Evolutionary conservation across 169 alveolate genomes (phyloP).

Genomic region (Eimeria zaria): DNA sequence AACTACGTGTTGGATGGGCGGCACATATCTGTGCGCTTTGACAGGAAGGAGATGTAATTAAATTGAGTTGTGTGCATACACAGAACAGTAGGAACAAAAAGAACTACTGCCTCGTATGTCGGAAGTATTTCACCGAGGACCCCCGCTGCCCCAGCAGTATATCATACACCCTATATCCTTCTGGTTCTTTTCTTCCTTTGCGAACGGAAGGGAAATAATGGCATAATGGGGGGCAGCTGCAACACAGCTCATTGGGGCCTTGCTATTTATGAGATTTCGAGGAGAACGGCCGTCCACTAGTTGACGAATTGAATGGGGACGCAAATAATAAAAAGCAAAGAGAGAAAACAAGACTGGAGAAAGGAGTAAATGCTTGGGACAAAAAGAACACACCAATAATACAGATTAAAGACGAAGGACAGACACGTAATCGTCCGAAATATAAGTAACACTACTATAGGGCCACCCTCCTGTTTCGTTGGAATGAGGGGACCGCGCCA

Average conservation of each 20-base stretch:
- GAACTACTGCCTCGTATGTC: conserved; percentile 11
- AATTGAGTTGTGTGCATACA: conserved; percentile 23
- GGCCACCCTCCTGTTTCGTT: conserved; percentile 48
- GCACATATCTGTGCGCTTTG: conserved; percentile 85
- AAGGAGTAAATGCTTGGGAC: background rate
- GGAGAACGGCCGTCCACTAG: conserved; percentile 49
- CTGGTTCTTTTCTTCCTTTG: conserved; percentile 1
- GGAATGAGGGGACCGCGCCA: conserved; percentile 35
- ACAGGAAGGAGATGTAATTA: conserved; percentile 79
- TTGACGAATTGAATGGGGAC: conserved; percentile 45
- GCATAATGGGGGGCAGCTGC: conserved; percentile 23
- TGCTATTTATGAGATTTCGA: conserved; percentile 20
- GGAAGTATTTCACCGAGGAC: conserved; percentile 10
- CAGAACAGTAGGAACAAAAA: background rate
- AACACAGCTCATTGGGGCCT: conserved; percentile 9
- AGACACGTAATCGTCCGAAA: conserved; percentile 19
- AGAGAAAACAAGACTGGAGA: background rate
- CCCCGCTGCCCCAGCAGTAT: conserved; percentile 31
- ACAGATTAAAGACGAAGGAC: conserved; percentile 27
- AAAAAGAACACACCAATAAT: background rate
- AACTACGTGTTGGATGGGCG: conserved; percentile 84
- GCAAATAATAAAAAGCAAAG: background rate
- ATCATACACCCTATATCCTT: conserved; percentile 3
- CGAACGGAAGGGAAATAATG: background rate
- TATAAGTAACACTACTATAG: conserved; percentile 13